Evolutionary conservation across 2,329 filamentous ascomycete genomes (phyloP), one percentile per base, ranked within the genome.

Genomic region (Didymellaceae sp.): DNA sequence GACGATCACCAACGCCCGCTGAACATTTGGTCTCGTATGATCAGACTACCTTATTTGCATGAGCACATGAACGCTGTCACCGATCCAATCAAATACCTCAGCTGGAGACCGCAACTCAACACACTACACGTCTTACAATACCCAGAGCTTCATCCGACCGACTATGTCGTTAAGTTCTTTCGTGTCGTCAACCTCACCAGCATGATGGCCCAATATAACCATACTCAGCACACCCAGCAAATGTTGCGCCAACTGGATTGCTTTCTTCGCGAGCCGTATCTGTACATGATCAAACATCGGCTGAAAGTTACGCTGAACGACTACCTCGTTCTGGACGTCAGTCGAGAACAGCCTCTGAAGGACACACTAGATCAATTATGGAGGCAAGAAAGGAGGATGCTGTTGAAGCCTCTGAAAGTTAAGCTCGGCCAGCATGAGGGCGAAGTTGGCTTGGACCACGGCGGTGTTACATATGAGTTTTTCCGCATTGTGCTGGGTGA

Each of bases 391-490:
- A 85, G 86, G 64, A 82, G 89, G 26, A 91, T 97, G 74, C 77
- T 97, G 3, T 78, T 93, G 65, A 85, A 91, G 20, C 94, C 94
- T 1, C 76, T 99, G 25, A 96, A 96, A 65, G 87, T 99, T 7
- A 87, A 90, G 41, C 83, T 97, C 49, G 91, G 91, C 3, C 88
- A 71, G 11, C 53, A 91, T 67, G 86, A 90, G 44, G 90, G 91
- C 22, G 94, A 97, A 71, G 87, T 95, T 69, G 94, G 94, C 0
- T 85, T 95, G 25, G 94, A 99, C 71, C 91, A 93, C 39, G 94
- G 94, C 33, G 94, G 94, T 56, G 92, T 99, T 1, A 93, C 97
- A 63, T 92, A 96, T 69, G 94, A 99, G 58, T 97, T 96, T 70
- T 97, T 99, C 75, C 86, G 91, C 13, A 75, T 97, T 21, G 86